Conservation (phyloP, 805 yeast species). For the Cyberlindnera bimundalis region DNA sequence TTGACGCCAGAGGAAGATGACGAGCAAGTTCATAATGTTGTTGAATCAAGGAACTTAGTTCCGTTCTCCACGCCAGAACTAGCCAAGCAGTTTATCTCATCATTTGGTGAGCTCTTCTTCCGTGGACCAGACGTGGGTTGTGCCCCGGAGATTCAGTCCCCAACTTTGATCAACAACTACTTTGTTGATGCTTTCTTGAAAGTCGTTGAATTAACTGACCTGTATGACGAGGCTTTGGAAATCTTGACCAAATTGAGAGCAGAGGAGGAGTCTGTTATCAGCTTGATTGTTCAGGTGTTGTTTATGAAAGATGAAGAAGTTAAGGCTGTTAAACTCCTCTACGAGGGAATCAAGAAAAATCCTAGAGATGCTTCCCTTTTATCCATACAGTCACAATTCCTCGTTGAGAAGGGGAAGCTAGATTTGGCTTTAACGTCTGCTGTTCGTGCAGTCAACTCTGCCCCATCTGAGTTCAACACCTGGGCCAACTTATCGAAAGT, state of each 20-base stretch:
- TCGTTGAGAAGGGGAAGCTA: conserved; percentile 46
- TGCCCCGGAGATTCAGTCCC: conserved; percentile 62
- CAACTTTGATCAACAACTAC: conserved; percentile 62
- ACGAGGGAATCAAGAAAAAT: conserved; percentile 44
- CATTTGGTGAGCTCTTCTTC: conserved; percentile 62
- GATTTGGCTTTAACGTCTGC: conserved; percentile 60
- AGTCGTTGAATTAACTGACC: conserved; percentile 61
- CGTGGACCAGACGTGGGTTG: conserved; percentile 69
- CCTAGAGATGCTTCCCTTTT: conserved; percentile 56
- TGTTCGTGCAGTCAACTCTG: conserved; percentile 59
- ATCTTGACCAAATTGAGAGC: conserved; percentile 50
- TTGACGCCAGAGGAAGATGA: conserved; percentile 70
- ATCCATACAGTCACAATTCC: conserved; percentile 54
- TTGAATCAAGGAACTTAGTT: conserved; percentile 78
- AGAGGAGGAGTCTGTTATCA: conserved; percentile 53
- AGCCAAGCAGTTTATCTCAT: conserved; percentile 54
- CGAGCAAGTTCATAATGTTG: conserved; percentile 65
- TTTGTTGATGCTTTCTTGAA: conserved; percentile 72
- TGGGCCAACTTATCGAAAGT: conserved; percentile 68
- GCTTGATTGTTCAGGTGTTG: conserved; percentile 51
- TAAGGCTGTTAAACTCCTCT: conserved; percentile 49
- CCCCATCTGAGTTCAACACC: conserved; percentile 72
- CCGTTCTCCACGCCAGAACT: conserved; percentile 56
- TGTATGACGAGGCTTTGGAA: conserved; percentile 57
- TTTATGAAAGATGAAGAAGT: conserved; percentile 57